Evolutionary conservation across 129 eudicot genomes (phyloP).

Genomic region (Heracleum sosnowskyi): DNA sequence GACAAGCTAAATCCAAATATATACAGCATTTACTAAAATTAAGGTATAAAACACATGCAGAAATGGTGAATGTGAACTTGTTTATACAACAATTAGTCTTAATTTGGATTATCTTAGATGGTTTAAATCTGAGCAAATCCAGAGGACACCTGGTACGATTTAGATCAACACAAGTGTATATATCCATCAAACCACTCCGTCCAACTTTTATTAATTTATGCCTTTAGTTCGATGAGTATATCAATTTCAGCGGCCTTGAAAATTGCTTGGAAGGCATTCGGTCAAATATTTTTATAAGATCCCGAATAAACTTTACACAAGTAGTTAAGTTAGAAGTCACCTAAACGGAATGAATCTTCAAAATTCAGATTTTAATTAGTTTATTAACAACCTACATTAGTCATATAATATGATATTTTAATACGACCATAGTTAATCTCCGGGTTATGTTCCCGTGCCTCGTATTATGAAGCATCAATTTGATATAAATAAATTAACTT

Average conservation of each 20-base stretch:
- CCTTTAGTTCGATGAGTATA: neutral
- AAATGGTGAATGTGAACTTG: neutral
- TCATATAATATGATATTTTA: conserved; percentile 5
- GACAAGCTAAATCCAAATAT: neutral
- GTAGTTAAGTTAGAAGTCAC: conserved; percentile 2
- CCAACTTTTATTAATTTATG: neutral
- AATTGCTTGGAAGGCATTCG: neutral
- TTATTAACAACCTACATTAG: neutral
- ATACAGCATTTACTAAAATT: no score
- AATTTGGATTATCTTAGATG: neutral
- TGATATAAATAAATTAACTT: neutral
- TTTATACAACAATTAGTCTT: neutral
- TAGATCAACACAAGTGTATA: no score
- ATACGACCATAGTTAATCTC: conserved; percentile 27
- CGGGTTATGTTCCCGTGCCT: conserved; percentile 36
- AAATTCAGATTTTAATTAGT: neutral
- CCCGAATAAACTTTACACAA: neutral
- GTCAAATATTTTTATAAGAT: neutral
- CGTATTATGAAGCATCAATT: conserved; percentile 25
- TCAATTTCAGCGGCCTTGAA: neutral
- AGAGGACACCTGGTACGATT: neutral
- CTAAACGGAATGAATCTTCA: neutral
- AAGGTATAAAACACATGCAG: neutral
- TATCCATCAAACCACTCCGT: neutral
- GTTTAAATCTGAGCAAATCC: neutral